Evolutionary conservation across 192 early-diverging fungal genomes (phyloP), one percentile per base, ranked within the genome.

Genomic region (Tieghemiomyces parasiticus): DNA sequence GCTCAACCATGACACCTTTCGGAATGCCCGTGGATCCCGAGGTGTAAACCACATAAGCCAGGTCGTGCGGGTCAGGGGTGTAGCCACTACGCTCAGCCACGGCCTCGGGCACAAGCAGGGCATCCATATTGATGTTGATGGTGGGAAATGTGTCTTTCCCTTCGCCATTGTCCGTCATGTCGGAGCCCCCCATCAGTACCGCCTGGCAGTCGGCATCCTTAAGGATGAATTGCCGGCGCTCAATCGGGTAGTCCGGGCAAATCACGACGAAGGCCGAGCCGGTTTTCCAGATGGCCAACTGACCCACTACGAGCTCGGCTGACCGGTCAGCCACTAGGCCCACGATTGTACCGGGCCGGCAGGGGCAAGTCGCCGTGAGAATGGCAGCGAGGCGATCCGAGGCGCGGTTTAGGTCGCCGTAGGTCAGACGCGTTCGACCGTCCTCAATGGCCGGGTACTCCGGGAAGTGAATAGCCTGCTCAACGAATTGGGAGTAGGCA

Each of bases 271-370:
- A 52, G 26, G 50, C 50, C 26, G 30, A 20, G 14, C 50, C 50
- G 14, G 30, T 2, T 24, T 52, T 52, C 50, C 50, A 52, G 24
- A 52, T 52, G 24, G 50, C 50, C 26, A 52, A 28, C 8, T 52
- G 50, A 30, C 26, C 19, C 14, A 52, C 26, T 0, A 52, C 1
- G 2, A 52, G 50, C 26, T 30, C 50, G 14, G 26, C 26, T 2
- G 26, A 29, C 6, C 26, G 24, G 14, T 24, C 1, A 52, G 50
- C 50, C 30, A 52, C 22, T 14, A 52, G 16, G 30, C 22, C 50
- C 1, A 52, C 26, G 50, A 52, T 30, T 25, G 16, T 14, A 25
- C 26, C 50, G 8, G 50, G 30, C 0, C 30, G 13, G 26, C 24
- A 8, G 8, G 12, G 14, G 8, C 22, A 2, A 2, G 26, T 1